Conservation (phyloP, 2,329 filamentous ascomycete genomes). For the Hyphodiscus sp. region DNA sequence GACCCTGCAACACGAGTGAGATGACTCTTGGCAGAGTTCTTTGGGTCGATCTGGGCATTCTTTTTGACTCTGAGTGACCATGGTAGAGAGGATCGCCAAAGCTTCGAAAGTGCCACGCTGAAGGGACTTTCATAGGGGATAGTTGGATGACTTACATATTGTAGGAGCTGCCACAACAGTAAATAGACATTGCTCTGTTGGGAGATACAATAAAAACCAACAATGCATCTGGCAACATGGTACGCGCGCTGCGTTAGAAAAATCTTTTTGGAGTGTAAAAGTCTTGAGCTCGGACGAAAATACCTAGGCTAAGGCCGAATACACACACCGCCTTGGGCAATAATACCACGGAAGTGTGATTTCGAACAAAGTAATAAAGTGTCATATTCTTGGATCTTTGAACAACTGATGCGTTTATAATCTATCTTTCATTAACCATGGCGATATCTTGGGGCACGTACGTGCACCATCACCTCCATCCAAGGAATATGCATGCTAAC, state of each 20-base stretch:
- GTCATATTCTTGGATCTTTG: not conserved
- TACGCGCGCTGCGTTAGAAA: too few relatives aligned
- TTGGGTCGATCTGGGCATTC: conserved; percentile 70
- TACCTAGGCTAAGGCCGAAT: not conserved
- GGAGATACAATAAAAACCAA: not conserved
- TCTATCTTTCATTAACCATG: conserved; percentile 25
- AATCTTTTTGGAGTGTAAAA: too few relatives aligned
- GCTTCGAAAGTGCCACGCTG: conserved; percentile 81
- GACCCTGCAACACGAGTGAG: conserved; percentile 91
- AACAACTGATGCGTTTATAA: not conserved
- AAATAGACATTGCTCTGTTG: not conserved
- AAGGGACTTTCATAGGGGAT: not conserved
- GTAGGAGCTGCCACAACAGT: not conserved
- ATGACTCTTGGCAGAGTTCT: conserved; percentile 82
- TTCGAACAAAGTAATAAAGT: not conserved
- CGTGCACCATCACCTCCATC: conserved; percentile 27
- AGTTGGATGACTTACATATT: not conserved
- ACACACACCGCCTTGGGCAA: too few relatives aligned
- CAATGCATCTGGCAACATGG: too few relatives aligned
- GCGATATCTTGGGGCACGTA: conserved; percentile 43
- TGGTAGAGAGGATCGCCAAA: conserved; percentile 62
- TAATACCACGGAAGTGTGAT: too few relatives aligned
- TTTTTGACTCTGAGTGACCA: conserved; percentile 82
- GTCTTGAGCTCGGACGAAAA: not conserved
- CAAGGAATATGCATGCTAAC: conserved; percentile 29